Percentiles rank a stretch among this genome's conserved stretches.
phyloP scores from a whole-genome alignment of 2,329 filamentous ascomycete genomes.

The Rutstroemia sp. region DNA sequence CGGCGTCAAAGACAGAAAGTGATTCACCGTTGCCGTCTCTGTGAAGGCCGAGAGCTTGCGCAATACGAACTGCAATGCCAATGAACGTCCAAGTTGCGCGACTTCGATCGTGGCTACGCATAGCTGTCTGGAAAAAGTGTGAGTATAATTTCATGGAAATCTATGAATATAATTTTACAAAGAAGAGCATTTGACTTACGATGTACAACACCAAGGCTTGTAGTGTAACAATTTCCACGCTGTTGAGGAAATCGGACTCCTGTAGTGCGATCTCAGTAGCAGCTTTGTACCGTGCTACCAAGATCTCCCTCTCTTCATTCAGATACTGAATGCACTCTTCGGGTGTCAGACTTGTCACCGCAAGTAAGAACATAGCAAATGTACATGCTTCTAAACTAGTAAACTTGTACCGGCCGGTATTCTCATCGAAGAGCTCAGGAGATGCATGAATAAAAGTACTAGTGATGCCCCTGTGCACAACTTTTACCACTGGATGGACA shows the following conservation, averaged over 20 bases:
- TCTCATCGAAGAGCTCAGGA: neutral
- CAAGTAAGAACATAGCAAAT: neutral
- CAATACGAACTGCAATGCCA: constrained; percentile 30
- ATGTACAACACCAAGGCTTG: constrained; percentile 57
- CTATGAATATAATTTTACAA: neutral
- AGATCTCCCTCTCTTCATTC: constrained; percentile 40
- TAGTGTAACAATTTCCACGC: constrained; percentile 52
- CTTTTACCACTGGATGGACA: constrained; percentile 1
- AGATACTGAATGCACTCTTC: constrained; percentile 39
- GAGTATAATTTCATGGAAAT: no score
- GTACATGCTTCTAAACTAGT: constrained; percentile 1
- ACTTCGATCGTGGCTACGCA: constrained; percentile 26
- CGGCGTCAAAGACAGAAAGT: constrained; percentile 41
- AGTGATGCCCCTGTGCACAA: neutral
- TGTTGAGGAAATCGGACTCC: constrained; percentile 53
- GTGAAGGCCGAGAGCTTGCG: constrained; percentile 38
- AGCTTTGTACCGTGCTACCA: constrained; percentile 10
- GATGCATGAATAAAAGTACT: neutral
- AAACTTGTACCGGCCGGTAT: constrained; percentile 6
- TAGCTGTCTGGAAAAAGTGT: neutral
- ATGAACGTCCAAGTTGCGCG: constrained; percentile 35
- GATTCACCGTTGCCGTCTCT: constrained; percentile 41
- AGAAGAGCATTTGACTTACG: constrained; percentile 34
- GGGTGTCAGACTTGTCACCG: constrained; percentile 33
- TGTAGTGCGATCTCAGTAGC: constrained; percentile 12